Evolutionary conservation across 441 rosid genomes (phyloP).

Genomic region (Kokia cookei): DNA sequence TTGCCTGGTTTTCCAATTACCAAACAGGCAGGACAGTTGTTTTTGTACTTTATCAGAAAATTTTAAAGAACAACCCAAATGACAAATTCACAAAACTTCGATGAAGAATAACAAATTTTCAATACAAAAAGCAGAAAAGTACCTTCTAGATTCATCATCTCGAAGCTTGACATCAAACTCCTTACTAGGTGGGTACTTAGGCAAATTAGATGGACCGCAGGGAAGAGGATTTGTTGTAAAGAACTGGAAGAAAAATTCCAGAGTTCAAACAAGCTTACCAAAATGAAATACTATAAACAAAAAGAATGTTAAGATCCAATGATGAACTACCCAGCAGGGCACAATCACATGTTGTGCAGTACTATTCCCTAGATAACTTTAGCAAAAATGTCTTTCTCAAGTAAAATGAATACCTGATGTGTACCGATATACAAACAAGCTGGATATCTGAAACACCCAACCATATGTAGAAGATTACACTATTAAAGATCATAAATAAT

Average conservation of each 20-base stretch:
- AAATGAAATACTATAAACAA: not conserved
- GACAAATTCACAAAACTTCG: not conserved
- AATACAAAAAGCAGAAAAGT: not conserved
- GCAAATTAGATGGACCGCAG: slow-evolving; percentile 70
- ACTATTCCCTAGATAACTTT: not conserved
- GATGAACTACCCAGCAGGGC: not conserved
- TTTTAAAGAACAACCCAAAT: not conserved
- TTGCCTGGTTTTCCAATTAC: slow-evolving; percentile 31
- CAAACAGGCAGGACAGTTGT: not conserved
- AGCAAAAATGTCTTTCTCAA: not conserved
- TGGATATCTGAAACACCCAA: not conserved
- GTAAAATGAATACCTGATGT: not conserved
- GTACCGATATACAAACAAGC: not conserved
- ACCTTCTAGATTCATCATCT: slow-evolving; percentile 71
- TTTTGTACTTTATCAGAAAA: not conserved
- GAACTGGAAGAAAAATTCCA: slow-evolving; percentile 39
- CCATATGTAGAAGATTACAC: too few relatives aligned
- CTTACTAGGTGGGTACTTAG: slow-evolving; percentile 78
- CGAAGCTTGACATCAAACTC: slow-evolving; percentile 70
- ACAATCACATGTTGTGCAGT: not conserved
- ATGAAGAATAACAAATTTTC: not conserved
- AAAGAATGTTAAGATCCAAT: not conserved
- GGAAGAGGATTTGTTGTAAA: slow-evolving; percentile 72
- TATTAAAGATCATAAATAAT: too few relatives aligned
- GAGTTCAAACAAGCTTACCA: not conserved